Conservation (phyloP, 495 filamentous ascomycete species). For the Aspergillus hancockii region DNA sequence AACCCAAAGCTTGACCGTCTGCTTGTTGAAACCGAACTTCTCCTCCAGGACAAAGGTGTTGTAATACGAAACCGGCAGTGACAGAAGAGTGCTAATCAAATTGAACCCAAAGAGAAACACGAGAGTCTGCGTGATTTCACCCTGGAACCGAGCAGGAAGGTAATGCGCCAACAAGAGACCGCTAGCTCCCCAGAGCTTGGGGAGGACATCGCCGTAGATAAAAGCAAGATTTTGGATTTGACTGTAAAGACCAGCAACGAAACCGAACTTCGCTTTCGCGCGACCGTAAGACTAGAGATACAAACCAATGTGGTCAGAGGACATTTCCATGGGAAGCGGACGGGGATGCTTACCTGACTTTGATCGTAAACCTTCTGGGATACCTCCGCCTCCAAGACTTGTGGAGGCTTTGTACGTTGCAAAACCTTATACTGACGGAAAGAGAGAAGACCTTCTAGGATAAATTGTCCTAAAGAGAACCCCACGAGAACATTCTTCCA, state of each 20-base stretch:
- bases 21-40: constrained; percentile 98
- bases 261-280: constrained; percentile 86
- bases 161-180: constrained; percentile 72
- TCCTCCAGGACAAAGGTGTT: constrained; percentile 94
- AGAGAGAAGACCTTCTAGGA: constrained; percentile 82
- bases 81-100: constrained; percentile 72
- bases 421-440: constrained; percentile 85
- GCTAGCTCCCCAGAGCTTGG: constrained; percentile 82
- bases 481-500: constrained; percentile 96
- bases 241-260: constrained; percentile 76
- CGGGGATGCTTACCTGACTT: constrained; percentile 62
- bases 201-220: constrained; percentile 87
- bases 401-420: constrained; percentile 73
- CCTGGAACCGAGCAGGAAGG: constrained; percentile 74
- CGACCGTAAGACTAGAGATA: constrained; percentile 76
- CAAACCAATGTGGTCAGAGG: background rate
- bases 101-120: constrained; percentile 89
- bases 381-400: constrained; percentile 82
- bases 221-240: constrained; percentile 84
- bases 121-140: constrained; percentile 91
- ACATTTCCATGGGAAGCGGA: background rate
- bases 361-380: constrained; percentile 91
- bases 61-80: constrained; percentile 83
- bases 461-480: constrained; percentile 85
- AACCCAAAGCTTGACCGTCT: constrained; percentile 84